Evolutionary conservation across 805 yeast species (phyloP), one percentile per base, ranked within the genome.

Genomic region (Ogataea glucozyma): DNA sequence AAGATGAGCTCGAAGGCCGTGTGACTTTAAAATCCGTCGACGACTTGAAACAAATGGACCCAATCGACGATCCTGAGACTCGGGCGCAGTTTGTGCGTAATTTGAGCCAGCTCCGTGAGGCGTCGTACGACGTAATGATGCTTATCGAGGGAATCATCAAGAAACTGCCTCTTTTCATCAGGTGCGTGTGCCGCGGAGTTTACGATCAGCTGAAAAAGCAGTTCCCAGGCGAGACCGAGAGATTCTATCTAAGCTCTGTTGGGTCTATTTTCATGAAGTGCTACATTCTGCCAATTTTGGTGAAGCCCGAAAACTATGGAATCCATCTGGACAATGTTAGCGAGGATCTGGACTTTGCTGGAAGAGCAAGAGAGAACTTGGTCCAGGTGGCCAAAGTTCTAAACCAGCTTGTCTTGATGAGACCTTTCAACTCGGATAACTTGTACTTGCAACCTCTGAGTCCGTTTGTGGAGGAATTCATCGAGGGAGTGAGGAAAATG

Each of bases 11-110:
- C 4, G 50, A 48, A 26, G 53, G 48, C 4, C 61, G 44, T 57
- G 38, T 67, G 53, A 52, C 54, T n/a, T 34, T 53, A 33, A 51
- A 49, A 17, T 41, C 54, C 1, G 12, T 54, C 17, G 50, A 51
- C 26, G 51, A 47, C 19, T 42, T 54, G 30, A 61, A 70, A 16
- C 58, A 73, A 3, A 58, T 79, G 4, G 81, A 68, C 27, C 96
- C 98, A 1, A 87, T 91, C 48, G 84, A 83, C 49, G 90, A 87
- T 51, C 76, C 81, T 1, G 81, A 75, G n/a, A 88, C 91, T 0
- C 76, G 93, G 24, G 64, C 66, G 0, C 71, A 73, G 31, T 93
- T 88, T 60, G 82, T 93, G 24, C 64, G 71, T 26, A 90, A 93
- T 53, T 67, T 93, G 55, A 86, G 86, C 62, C 68, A 69, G 17